phyloP scores from a whole-genome alignment of 129 eudicot genomes.

The Smallanthus sonchifolius region DNA sequence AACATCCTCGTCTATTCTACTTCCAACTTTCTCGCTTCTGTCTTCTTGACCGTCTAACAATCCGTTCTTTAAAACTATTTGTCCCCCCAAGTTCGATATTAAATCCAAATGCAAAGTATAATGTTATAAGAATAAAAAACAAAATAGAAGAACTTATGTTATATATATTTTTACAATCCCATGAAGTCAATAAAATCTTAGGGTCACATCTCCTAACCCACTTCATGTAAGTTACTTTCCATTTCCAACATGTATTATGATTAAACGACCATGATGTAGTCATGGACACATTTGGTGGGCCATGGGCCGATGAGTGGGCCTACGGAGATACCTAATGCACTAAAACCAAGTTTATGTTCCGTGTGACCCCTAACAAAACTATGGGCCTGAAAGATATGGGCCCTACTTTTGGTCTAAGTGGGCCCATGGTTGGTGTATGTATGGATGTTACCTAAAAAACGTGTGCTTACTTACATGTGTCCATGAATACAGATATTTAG shows the following conservation, averaged over 20 bases:
- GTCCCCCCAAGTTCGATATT: too few species aligned
- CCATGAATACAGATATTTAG: conserved; percentile 25
- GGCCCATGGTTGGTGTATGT: conserved; percentile 1
- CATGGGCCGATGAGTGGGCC: conserved; percentile 20
- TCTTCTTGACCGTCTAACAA: too few species aligned
- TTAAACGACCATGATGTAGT: background rate
- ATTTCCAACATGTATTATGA: background rate
- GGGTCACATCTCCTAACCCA: too few species aligned
- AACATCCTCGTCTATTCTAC: too few species aligned
- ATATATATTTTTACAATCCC: too few species aligned
- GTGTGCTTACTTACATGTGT: conserved; percentile 22
- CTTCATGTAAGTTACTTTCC: background rate
- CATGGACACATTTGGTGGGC: conserved; percentile 6
- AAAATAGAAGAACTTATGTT: too few species aligned
- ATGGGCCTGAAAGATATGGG: background rate
- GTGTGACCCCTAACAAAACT: conserved; percentile 4
- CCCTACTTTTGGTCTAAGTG: conserved; percentile 1
- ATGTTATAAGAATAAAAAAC: too few species aligned
- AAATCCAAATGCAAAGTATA: too few species aligned
- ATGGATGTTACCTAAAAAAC: conserved; percentile 21
- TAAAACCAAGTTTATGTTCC: conserved; percentile 16
- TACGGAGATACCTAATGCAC: conserved; percentile 6
- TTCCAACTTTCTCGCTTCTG: too few species aligned
- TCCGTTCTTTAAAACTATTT: too few species aligned
- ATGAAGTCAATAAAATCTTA: too few species aligned